These are phyloP conservation scores for Lactarius tabidus DNA, from an alignment of 768 basidiomycete genomes.

Conservation along the genomic window DNA sequence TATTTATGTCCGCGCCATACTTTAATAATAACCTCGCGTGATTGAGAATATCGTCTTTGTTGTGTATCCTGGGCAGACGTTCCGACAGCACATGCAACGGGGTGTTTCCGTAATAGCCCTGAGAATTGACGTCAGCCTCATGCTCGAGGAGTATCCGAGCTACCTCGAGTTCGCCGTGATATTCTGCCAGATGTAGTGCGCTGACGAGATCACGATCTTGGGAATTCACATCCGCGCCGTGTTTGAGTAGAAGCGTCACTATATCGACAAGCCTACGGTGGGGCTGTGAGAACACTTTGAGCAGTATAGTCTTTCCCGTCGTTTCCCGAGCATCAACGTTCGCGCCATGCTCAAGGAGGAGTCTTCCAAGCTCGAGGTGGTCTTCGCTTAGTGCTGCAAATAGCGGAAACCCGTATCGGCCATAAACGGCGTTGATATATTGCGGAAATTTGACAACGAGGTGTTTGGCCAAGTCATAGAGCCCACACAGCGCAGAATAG, in stretches of 20 bases:
- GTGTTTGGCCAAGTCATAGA: no score
- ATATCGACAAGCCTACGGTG: background rate
- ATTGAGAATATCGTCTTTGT: background rate
- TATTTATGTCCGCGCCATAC: background rate
- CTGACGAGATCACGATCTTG: background rate
- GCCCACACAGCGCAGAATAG: background rate
- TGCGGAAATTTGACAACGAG: no score
- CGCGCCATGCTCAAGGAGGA: background rate
- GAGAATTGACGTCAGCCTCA: background rate
- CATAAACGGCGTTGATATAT: no score
- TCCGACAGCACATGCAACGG: background rate
- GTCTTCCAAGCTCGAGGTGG: background rate
- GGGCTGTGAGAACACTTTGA: background rate
- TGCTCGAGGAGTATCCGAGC: background rate
- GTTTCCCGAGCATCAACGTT: background rate
- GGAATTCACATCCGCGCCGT: background rate
- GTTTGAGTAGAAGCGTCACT: background rate
- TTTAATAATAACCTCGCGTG: background rate
- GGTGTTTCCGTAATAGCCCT: background rate
- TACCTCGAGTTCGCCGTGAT: background rate
- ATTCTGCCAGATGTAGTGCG: background rate
- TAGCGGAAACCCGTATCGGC: no score
- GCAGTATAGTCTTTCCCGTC: background rate
- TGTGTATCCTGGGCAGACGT: accelerated
- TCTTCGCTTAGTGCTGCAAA: no score